Base-by-base conservation (phyloP, 345 rosid genomes). In the Limnanthes douglasii region DNA sequence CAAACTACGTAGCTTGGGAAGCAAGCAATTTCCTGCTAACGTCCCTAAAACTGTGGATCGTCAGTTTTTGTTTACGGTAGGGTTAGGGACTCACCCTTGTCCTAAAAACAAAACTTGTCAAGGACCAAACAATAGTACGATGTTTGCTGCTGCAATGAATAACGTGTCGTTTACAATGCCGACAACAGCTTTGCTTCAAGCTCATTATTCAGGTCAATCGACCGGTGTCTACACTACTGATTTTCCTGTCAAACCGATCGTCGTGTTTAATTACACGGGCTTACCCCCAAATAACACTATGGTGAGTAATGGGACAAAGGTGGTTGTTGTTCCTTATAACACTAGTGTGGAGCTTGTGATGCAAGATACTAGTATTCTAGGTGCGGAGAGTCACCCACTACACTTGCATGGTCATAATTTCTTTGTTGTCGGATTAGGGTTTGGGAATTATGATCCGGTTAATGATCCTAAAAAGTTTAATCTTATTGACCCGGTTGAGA, bases 41-140 rank as follows among this genome's bases (percentile, higher is more conserved):
- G 75, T 69, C 2, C 75, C 71, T 0, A 47, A 38, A 29, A 22
- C 5, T 0, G 60, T 49, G 4, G 65, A 69, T 49, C 42, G 27
- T 24, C 52, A 54, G 4, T 69, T 69, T 48, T 53, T 39, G 52
- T 69, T 69, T 59, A 50, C 71, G 0, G 46, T 60, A 0, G 68
- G 71, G 11, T 69, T 69, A 0, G 75, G 75, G 21, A 42, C 65
- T 1, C 35, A 0, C 24, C 68, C 71, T 0, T 69, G 75, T 43
- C 61, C 60, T 0, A 15, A 39, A 16, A 64, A 64, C 48, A 42
- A 47, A 9, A 63, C 62, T 6, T 64, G 75, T 23, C 68, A 60
- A 23, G 75, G 75, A 13, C 75, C 75, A 0, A 59, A 22, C 10
- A 70, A 59, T 15, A 47, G 54, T 1, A 38, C 59, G 8, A 69